Evolutionary conservation across 1,139 yeast genomes (phyloP), one percentile per base, ranked within the genome.

Genomic region (Yamadazyma diddensiae): DNA sequence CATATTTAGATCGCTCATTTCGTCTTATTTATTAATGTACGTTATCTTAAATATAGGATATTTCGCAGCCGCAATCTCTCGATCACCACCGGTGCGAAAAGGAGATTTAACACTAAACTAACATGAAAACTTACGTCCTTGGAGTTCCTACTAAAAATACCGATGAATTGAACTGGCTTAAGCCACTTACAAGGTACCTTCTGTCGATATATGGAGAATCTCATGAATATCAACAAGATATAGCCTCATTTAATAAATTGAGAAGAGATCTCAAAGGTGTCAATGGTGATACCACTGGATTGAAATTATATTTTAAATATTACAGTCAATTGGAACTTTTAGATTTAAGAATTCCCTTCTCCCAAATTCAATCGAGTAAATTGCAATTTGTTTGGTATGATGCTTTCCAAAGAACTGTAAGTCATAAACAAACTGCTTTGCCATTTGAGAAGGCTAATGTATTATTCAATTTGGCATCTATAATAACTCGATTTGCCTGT

Each of bases 391-490:
- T 77, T 1, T 92, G 98, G 98, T 65, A 63, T 43, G 95, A 90
- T 53, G 82, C 92, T 6, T 82, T 78, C 50, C 65, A 65, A 27
- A 51, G 57, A 4, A 37, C 54, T 1, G 53, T 65, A 3, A 56
- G 70, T 4, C 70, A 68, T 35, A 57, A 65, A 15, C 73, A 73
- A 26, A 62, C 69, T 26, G 75, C 82, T 7, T 53, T 87, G 31
- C 90, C 96, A 0, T 90, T 85, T 52, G 98, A 92, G 51, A 92
- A 92, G 59, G 96, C 97, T 2, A 78, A 86, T 19, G 62, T 83
- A 2, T 63, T 92, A 36, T 92, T 81, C 65, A 90, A 90, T 50
- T 59, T 65, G 27, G 73, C 59, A 1, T 53, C 72, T 0, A 41
- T 62, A 21, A 49, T 68, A 28, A 53, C 64, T 16, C 53, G 50